A percentile compares a stretch with the other conserved stretches of the same genome.
Conservation (phyloP, 2,329 filamentous ascomycete species). For the Aspergillus sergii region DNA sequence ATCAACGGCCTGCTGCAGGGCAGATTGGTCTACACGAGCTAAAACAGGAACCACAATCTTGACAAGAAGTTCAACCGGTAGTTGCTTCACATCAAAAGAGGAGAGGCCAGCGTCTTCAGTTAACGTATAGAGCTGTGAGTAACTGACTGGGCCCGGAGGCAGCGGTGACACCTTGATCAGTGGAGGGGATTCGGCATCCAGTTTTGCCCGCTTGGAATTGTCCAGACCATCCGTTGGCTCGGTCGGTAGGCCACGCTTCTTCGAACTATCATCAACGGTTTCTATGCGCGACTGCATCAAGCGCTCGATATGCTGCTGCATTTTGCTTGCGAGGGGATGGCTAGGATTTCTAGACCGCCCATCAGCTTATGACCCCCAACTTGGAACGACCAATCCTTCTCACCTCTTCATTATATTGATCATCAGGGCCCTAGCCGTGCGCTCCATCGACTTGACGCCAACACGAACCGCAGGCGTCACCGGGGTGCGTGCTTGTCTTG, state of each 20-base stretch:
- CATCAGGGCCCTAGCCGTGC: slow-evolving; percentile 82
- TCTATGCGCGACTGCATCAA: slow-evolving; percentile 77
- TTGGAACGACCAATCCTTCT: slow-evolving; percentile 20
- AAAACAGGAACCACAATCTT: slow-evolving; percentile 82
- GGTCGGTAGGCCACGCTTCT: slow-evolving; percentile 73
- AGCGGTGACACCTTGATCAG: slow-evolving; percentile 67
- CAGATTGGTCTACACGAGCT: slow-evolving; percentile 67
- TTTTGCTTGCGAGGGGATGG: slow-evolving; percentile 72
- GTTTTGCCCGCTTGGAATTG: slow-evolving; percentile 76
- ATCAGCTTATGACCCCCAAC: slow-evolving; percentile 22
- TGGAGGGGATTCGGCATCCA: slow-evolving; percentile 57
- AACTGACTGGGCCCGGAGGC: slow-evolving; percentile 72
- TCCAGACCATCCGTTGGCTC: slow-evolving; percentile 75
- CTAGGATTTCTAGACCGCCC: slow-evolving; percentile 68
- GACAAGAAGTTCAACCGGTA: slow-evolving; percentile 74
- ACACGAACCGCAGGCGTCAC: slow-evolving; percentile 80
- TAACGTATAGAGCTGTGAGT: slow-evolving; percentile 84
- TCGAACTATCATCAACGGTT: slow-evolving; percentile 72
- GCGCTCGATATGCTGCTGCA: slow-evolving; percentile 85
- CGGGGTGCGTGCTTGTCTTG: slow-evolving; percentile 75
- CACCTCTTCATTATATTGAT: slow-evolving; percentile 81
- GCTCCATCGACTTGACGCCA: slow-evolving; percentile 89
- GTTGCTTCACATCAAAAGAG: slow-evolving; percentile 78
- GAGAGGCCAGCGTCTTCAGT: slow-evolving; percentile 74
- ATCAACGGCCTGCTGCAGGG: slow-evolving; percentile 73